phyloP scores from a whole-genome alignment of 306 rosid genomes.

The Prunus campanulata region DNA sequence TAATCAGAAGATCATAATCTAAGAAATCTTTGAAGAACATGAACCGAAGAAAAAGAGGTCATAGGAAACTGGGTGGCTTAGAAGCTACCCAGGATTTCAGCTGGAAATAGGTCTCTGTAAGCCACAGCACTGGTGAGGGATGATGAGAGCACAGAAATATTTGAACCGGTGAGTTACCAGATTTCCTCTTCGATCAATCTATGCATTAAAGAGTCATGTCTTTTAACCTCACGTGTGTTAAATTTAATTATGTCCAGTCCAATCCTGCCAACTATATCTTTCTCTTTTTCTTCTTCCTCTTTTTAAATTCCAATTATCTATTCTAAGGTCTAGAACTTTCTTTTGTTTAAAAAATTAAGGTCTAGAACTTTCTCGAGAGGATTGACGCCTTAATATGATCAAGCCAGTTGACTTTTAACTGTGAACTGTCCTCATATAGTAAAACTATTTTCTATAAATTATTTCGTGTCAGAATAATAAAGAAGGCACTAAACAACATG shows the following conservation, averaged over 20 bases:
- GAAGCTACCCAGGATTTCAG: neutral
- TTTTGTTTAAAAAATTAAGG: too few relatives aligned
- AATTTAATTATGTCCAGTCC: too few relatives aligned
- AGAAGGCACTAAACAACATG: neutral
- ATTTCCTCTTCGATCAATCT: neutral
- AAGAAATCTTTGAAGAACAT: neutral
- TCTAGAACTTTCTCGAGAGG: neutral
- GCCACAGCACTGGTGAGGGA: neutral
- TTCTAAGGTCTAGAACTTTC: slow-evolving; percentile 3
- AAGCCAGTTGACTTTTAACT: neutral
- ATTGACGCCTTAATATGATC: too few relatives aligned
- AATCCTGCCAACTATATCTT: too few relatives aligned
- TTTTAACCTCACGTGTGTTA: too few relatives aligned
- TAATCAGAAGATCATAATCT: neutral
- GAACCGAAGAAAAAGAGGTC: too few relatives aligned
- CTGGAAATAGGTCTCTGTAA: neutral
- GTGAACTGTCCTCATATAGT: neutral
- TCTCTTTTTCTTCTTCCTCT: too few relatives aligned
- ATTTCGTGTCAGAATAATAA: neutral
- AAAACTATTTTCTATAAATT: neutral
- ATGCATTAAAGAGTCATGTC: too few relatives aligned
- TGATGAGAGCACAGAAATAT: neutral
- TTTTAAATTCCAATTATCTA: too few relatives aligned
- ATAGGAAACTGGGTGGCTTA: neutral
- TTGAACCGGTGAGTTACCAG: neutral